Percentiles rank a stretch among this genome's conserved stretches.
phyloP scores from a whole-genome alignment of 352 stramenopile genomes.

The Elongisporangium prolatum region DNA sequence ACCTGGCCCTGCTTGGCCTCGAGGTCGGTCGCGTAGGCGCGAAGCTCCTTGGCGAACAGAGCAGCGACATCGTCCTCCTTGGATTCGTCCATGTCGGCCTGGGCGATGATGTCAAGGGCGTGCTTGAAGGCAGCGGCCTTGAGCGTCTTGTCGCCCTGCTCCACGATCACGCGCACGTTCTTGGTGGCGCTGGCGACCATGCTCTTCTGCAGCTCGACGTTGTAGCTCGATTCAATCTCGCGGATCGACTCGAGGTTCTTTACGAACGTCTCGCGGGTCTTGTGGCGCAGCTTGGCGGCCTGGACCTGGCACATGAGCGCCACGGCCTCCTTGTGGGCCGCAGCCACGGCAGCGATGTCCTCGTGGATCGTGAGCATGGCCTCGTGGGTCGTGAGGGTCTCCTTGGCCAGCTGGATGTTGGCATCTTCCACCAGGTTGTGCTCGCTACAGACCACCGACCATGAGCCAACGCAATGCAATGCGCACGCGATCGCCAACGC shows the following conservation, averaged over 20 bases:
- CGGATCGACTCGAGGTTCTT: constrained; percentile 87
- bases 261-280: constrained; percentile 83
- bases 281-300: constrained; percentile 82
- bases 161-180: constrained; percentile 66
- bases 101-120: constrained; percentile 75
- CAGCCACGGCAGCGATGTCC: constrained; percentile 70
- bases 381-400: constrained; percentile 80
- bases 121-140: constrained; percentile 85
- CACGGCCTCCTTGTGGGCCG: constrained; percentile 79
- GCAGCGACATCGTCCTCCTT: constrained; percentile 84
- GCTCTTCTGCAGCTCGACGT: constrained; percentile 78
- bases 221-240: constrained; percentile 77
- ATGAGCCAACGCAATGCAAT: not conserved
- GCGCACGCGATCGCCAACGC: constrained; percentile 9
- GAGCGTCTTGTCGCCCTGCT: constrained; percentile 81
- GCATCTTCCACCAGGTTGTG: constrained; percentile 83
- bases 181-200: constrained; percentile 71
- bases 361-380: constrained; percentile 82
- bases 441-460: constrained; percentile 34
- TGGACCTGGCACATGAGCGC: constrained; percentile 83
- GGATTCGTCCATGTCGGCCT: constrained; percentile 57
- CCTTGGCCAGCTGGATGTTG: constrained; percentile 79
- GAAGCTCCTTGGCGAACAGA: constrained; percentile 82
- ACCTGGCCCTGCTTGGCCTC: constrained; percentile 79
- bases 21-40: constrained; percentile 62